These are phyloP conservation scores for Eucalyptus camaldulensis DNA, from an alignment of 345 rosid genomes.

Conservation along the genomic window DNA sequence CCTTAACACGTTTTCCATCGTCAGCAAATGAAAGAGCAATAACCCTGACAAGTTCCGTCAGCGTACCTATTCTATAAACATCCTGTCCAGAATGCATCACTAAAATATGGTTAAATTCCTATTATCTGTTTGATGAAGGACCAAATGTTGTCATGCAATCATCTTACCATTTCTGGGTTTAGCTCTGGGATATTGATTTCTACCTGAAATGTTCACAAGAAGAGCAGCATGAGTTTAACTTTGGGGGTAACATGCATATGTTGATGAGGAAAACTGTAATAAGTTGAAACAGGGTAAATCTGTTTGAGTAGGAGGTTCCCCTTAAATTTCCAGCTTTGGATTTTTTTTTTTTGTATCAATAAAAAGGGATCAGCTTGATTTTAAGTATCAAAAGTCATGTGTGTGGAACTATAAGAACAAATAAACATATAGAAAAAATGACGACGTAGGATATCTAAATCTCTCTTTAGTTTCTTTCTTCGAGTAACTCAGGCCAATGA, in stretches of 20 bases:
- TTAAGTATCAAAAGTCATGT: not conserved
- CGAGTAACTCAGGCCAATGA: not conserved
- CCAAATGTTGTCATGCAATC: not conserved
- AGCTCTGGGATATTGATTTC: slow-evolving; percentile 92
- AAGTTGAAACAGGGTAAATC: not conserved
- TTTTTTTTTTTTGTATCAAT: not conserved
- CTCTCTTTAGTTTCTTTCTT: not conserved
- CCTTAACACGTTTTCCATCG: slow-evolving; percentile 96
- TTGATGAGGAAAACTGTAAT: not conserved
- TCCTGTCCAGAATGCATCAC: slow-evolving; percentile 38
- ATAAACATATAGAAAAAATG: not conserved
- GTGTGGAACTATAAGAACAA: not conserved
- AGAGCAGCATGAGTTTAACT: not conserved
- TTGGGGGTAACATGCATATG: not conserved
- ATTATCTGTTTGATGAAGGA: not conserved
- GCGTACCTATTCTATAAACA: slow-evolving; percentile 94
- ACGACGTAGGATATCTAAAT: not conserved
- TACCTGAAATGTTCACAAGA: slow-evolving; percentile 32
- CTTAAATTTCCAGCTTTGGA: not conserved
- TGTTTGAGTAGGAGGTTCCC: not conserved
- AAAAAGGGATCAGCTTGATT: not conserved
- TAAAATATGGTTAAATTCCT: not conserved
- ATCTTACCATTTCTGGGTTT: slow-evolving; percentile 85
- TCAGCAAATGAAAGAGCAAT: slow-evolving; percentile 89
- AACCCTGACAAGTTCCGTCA: slow-evolving; percentile 82